Percentiles rank a stretch among this genome's conserved stretches.
Conservation (phyloP, 805 yeast species). For the Yamadazyma paraphyllophila region DNA sequence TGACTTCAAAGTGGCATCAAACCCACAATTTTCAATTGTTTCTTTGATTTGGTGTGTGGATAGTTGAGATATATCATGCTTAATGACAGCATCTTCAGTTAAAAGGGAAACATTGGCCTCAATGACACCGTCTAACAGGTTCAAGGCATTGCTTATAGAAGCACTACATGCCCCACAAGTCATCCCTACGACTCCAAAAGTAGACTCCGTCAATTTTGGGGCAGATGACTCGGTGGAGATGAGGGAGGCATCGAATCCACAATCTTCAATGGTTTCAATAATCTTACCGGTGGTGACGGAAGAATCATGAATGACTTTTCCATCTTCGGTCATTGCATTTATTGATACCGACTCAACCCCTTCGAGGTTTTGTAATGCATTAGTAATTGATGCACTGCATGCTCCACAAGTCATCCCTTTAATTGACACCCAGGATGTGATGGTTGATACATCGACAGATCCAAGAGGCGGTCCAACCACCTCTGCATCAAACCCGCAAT, state of each 20-base stretch:
- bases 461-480: conserved; percentile 33
- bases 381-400: conserved; percentile 40
- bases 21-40: conserved; percentile 61
- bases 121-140: conserved; percentile 48
- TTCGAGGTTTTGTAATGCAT: conserved; percentile 22
- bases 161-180: conserved; percentile 86
- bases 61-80: conserved; percentile 37
- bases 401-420: conserved; percentile 45
- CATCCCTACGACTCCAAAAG: conserved; percentile 64
- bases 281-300: conserved; percentile 16
- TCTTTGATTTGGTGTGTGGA: conserved; percentile 41
- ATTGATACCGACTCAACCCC: conserved; percentile 29
- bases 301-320: conserved; percentile 26
- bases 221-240: neutral
- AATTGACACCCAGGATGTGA: conserved; percentile 27
- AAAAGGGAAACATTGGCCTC: conserved; percentile 65
- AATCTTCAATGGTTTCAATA: conserved; percentile 26
- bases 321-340: conserved; percentile 38
- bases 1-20: conserved; percentile 21
- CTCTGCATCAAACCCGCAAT: conserved; percentile 61
- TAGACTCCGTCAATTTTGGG: conserved; percentile 4
- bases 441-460: conserved; percentile 19
- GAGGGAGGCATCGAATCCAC: conserved; percentile 58
- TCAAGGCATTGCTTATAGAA: conserved; percentile 58
- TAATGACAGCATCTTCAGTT: conserved; percentile 68